A percentile compares a stretch with the other conserved stretches of the same genome.
phyloP scores from a whole-genome alignment of 495 filamentous ascomycete genomes.

The Margaritispora aquatica region DNA sequence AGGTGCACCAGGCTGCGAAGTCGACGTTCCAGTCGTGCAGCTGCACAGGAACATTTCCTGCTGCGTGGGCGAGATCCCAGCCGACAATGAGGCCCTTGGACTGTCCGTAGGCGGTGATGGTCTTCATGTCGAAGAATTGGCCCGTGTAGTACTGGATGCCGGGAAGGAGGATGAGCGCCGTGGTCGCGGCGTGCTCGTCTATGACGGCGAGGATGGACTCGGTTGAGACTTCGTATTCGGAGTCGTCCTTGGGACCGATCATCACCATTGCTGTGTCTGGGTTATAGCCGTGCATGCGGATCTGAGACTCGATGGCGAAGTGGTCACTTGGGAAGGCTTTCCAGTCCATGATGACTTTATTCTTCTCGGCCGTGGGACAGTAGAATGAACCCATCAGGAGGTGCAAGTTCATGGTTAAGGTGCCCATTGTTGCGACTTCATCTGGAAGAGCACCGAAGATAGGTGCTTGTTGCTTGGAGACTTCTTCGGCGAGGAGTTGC shows the following conservation, averaged over 20 bases:
- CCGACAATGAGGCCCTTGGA: slow-evolving; percentile 70
- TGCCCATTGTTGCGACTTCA: slow-evolving; percentile 92
- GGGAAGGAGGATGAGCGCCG: slow-evolving; percentile 77
- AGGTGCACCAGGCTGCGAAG: slow-evolving; percentile 92
- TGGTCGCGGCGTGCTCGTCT: slow-evolving; percentile 65
- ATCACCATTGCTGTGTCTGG: slow-evolving; percentile 68
- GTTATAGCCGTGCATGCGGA: slow-evolving; percentile 68
- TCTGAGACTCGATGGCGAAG: slow-evolving; percentile 83
- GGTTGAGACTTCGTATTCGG: slow-evolving; percentile 46
- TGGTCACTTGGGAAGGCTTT: slow-evolving; percentile 98
- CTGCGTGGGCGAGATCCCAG: slow-evolving; percentile 95
- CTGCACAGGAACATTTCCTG: slow-evolving; percentile 76
- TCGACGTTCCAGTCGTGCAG: slow-evolving; percentile 95
- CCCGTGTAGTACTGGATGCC: slow-evolving; percentile 95
- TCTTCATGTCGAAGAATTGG: slow-evolving; percentile 76
- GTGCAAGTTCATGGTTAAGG: slow-evolving; percentile 86
- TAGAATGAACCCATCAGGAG: slow-evolving; percentile 91
- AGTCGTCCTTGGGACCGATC: slow-evolving; percentile 56
- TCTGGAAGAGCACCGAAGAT: slow-evolving; percentile 70
- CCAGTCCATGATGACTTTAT: slow-evolving; percentile 88
- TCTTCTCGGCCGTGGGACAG: slow-evolving; percentile 58
- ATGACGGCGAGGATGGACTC: slow-evolving; percentile 72
- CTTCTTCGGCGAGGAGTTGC: slow-evolving; percentile 51
- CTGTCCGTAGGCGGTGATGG: slow-evolving; percentile 79
- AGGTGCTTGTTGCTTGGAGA: slow-evolving; percentile 49